Conservation (phyloP, 345 rosid genomes). For the Geranium brycei region DNA sequence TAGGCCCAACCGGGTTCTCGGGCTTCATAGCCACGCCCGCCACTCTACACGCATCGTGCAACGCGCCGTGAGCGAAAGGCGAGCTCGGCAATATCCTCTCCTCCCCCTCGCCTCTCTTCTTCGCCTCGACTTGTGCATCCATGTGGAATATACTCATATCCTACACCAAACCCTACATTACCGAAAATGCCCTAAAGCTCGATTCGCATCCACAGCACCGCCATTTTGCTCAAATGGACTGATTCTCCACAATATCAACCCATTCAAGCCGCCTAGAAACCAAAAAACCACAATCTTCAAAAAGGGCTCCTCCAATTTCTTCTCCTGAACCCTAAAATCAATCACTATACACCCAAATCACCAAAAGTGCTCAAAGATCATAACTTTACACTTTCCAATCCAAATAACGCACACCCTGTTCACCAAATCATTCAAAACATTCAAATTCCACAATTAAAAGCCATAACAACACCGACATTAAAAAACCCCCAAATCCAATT, state of each 20-base stretch:
- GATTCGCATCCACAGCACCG: background rate
- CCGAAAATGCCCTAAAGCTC: background rate
- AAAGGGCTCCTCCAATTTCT: background rate
- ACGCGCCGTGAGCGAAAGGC: conserved; percentile 21
- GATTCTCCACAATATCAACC: background rate
- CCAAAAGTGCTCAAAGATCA: too few relatives aligned
- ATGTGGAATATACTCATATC: background rate
- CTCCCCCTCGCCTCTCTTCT: conserved; percentile 36
- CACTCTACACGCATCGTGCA: conserved; percentile 33
- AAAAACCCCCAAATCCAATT: background rate
- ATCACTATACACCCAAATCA: too few relatives aligned
- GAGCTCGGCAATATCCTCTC: conserved; percentile 23
- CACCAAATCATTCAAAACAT: background rate
- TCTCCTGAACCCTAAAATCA: background rate
- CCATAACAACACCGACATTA: background rate
- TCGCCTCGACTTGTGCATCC: conserved; percentile 30
- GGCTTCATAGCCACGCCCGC: conserved; percentile 33
- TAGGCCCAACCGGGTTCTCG: conserved; percentile 9
- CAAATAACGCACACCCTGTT: background rate
- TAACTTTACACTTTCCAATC: too few relatives aligned
- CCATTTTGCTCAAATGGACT: background rate
- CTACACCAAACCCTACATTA: background rate
- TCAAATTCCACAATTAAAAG: background rate
- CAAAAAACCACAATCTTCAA: background rate
- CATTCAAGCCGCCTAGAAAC: background rate